A percentile compares a stretch with the other conserved stretches of the same genome.
These are phyloP conservation scores for Ailanthus altissimus DNA, from an alignment of 345 rosid genomes.

Conservation along the genomic window DNA sequence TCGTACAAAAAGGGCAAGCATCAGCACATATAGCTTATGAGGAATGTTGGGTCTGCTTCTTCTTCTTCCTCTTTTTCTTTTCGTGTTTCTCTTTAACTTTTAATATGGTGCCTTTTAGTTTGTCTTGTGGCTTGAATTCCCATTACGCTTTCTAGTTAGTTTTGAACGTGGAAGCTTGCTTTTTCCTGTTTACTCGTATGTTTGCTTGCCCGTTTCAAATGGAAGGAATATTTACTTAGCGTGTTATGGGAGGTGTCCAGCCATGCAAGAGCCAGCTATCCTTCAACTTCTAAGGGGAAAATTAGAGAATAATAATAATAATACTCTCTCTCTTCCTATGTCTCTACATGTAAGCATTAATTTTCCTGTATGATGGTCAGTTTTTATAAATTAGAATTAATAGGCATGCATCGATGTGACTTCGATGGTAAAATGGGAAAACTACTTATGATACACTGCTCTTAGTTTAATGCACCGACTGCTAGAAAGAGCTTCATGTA, in stretches of 20 bases:
- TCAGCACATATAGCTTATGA: slow-evolving; percentile 13
- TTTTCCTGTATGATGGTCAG: neutral
- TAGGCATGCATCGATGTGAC: slow-evolving; percentile 35
- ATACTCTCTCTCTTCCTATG: neutral
- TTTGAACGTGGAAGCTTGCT: slow-evolving; percentile 26
- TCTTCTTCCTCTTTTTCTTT: neutral
- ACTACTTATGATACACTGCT: slow-evolving; percentile 22
- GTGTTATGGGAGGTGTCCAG: slow-evolving; percentile 26
- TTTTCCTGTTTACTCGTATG: slow-evolving; percentile 36
- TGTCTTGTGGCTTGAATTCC: slow-evolving; percentile 24
- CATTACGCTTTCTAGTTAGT: slow-evolving; percentile 24
- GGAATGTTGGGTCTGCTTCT: slow-evolving; percentile 3
- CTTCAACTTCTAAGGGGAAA: slow-evolving; percentile 23
- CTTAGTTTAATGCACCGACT: slow-evolving; percentile 24
- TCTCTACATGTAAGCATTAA: neutral
- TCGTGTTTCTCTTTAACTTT: neutral
- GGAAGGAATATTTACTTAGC: slow-evolving; percentile 1
- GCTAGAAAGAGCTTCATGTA: slow-evolving; percentile 16
- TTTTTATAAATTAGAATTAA: slow-evolving; percentile 10
- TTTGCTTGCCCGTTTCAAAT: slow-evolving; percentile 39
- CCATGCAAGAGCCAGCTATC: slow-evolving; percentile 28
- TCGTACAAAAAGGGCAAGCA: slow-evolving; percentile 16
- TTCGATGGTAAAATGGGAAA: slow-evolving; percentile 31
- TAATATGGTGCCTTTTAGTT: neutral
- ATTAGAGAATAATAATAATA: neutral